Conservation (phyloP, 2,329 filamentous ascomycete genomes). For the Calonectria henricotiae region DNA sequence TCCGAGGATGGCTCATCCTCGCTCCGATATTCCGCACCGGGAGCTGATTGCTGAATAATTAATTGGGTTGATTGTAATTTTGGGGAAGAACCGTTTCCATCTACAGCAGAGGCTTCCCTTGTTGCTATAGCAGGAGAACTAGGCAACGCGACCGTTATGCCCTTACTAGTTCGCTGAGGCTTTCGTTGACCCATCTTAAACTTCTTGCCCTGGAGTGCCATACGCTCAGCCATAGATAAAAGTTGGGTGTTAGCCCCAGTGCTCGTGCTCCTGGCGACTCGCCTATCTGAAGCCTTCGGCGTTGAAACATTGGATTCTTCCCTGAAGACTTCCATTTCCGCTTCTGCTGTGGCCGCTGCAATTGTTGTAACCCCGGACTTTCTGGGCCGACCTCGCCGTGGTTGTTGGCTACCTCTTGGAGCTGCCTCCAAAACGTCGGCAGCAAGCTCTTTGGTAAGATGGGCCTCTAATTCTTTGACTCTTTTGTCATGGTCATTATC, state of each 20-base stretch:
- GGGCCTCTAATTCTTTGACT: constrained; percentile 43
- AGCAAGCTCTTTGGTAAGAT: constrained; percentile 42
- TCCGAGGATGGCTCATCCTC: constrained; percentile 14
- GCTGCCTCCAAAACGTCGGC: constrained; percentile 21
- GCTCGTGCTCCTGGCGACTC: constrained; percentile 25
- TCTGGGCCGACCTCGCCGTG: constrained; percentile 51
- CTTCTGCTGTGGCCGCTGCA: constrained; percentile 38
- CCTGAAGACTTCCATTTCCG: constrained; percentile 9
- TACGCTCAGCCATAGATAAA: constrained; percentile 73
- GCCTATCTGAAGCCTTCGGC: constrained; percentile 25
- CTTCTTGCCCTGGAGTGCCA: constrained; percentile 69
- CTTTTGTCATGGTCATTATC: constrained; percentile 43
- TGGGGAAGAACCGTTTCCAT: constrained; percentile 5
- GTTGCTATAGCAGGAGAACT: constrained; percentile 20
- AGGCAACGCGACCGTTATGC: constrained; percentile 30
- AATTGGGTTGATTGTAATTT: background rate
- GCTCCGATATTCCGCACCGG: constrained; percentile 12
- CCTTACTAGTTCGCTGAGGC: constrained; percentile 30
- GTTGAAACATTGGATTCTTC: constrained; percentile 3
- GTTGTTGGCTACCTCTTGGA: constrained; percentile 29
- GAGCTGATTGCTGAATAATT: constrained; percentile 11
- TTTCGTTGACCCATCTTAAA: constrained; percentile 67
- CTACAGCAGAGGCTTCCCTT: constrained; percentile 2
- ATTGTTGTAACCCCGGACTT: constrained; percentile 52
- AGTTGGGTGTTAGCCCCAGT: constrained; percentile 54